Evolutionary conservation across 768 basidiomycete species (phyloP).

Genomic region (Austroboletus eburneus): DNA sequence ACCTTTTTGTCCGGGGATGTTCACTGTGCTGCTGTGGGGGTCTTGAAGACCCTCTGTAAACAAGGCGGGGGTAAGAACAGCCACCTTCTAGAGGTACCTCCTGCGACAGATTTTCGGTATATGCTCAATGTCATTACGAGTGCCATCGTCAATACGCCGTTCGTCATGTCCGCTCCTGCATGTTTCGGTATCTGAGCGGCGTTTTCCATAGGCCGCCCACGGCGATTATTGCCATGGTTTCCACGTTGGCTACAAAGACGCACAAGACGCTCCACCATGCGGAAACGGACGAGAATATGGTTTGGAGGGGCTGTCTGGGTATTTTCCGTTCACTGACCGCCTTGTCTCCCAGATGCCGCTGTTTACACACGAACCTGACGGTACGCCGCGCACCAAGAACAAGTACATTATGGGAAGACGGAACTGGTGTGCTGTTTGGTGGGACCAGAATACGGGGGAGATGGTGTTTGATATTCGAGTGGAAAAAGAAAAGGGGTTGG

Average conservation of each 20-base stretch:
- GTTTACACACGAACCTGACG: conserved; percentile 75
- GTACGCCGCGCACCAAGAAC: conserved; percentile 58
- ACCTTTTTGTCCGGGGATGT: conserved; percentile 91
- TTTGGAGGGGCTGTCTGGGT: conserved; percentile 22
- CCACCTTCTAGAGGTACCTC: conserved; percentile 33
- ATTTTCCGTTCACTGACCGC: not conserved
- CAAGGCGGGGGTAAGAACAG: conserved; percentile 41
- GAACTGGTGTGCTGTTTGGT: conserved; percentile 79
- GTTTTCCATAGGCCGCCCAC: conserved; percentile 48
- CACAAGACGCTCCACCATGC: conserved; percentile 83
- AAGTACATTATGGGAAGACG: conserved; percentile 83
- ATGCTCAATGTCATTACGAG: conserved; percentile 90
- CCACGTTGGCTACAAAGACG: conserved; percentile 70
- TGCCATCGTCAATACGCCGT: conserved; percentile 97
- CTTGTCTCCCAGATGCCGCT: conserved; percentile 58
- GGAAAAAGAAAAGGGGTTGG: conserved; percentile 78
- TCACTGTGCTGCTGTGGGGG: conserved; percentile 82
- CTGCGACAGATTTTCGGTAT: conserved; percentile 69
- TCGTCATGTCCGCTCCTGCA: conserved; percentile 26
- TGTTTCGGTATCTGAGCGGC: not conserved
- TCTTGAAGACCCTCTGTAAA: conserved; percentile 60
- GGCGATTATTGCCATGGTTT: conserved; percentile 75
- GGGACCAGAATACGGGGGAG: conserved; percentile 54
- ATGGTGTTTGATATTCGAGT: conserved; percentile 81
- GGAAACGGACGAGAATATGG: conserved; percentile 88